Conservation (phyloP, 2,329 filamentous ascomycete genomes). For the Atkinsonella hypoxylon region DNA sequence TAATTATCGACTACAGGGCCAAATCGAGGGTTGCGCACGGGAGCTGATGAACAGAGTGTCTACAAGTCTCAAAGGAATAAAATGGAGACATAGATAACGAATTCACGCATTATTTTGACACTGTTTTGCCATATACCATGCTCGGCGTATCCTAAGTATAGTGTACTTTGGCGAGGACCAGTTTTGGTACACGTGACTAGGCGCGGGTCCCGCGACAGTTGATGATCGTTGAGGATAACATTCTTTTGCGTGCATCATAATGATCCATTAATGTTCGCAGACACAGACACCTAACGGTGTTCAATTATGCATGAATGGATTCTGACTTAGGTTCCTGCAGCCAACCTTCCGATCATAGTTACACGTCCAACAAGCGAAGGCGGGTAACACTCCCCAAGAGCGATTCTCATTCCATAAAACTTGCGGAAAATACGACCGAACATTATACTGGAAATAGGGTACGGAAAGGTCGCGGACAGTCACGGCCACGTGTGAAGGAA, state of each 20-base stretch:
- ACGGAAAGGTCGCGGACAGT: background rate
- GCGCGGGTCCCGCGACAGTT: background rate
- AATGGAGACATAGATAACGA: background rate
- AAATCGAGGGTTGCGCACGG: background rate
- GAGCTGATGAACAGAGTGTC: background rate
- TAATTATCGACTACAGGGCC: background rate
- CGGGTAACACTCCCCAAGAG: background rate
- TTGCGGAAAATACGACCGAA: background rate
- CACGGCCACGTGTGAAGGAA: background rate
- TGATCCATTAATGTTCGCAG: too few species aligned
- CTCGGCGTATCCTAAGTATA: too few species aligned
- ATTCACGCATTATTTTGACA: background rate
- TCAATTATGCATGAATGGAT: background rate
- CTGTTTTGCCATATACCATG: too few species aligned
- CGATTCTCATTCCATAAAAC: background rate
- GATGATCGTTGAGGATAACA: background rate
- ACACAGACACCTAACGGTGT: background rate
- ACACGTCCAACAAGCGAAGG: slow-evolving; percentile 1
- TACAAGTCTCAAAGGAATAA: background rate
- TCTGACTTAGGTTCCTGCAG: background rate
- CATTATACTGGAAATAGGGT: too few species aligned
- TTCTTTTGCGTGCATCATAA: too few species aligned
- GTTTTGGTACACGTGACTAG: background rate
- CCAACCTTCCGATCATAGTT: background rate
- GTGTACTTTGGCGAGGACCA: background rate